A percentile compares a stretch with the other conserved stretches of the same genome.
Conservation (phyloP, 139 green algal species). For the Chlamydomonas schloesseri region DNA sequence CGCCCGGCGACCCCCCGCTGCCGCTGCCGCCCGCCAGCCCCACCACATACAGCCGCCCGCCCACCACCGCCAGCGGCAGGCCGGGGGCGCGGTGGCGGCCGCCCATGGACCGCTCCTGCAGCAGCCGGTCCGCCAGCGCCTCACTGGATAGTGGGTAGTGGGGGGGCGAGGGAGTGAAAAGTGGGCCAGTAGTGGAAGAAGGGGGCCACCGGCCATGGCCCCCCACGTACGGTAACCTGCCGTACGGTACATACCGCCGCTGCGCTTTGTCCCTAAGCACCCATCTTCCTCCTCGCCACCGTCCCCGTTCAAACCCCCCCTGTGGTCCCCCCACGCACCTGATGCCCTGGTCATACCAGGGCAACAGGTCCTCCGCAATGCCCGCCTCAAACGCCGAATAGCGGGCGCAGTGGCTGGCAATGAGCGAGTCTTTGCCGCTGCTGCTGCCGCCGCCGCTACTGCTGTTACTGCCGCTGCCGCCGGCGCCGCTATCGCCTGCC, state of each 20-base stretch:
- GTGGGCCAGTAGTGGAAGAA: too few species aligned
- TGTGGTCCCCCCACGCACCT: too few species aligned
- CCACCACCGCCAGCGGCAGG: not conserved
- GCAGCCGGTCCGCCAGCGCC: not conserved
- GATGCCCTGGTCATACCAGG: conserved; percentile 27
- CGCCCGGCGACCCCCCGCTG: too few species aligned
- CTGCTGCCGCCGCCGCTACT: too few species aligned
- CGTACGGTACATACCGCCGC: too few species aligned
- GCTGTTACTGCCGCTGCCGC: not conserved
- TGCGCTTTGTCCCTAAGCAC: too few species aligned
- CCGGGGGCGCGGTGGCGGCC: not conserved
- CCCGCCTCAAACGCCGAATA: conserved; percentile 2
- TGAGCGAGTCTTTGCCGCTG: not conserved
- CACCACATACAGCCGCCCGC: conserved; percentile 4
- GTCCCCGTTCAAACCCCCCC: too few species aligned
- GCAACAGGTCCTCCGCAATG: conserved; percentile 25
- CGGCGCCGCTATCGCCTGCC: not conserved
- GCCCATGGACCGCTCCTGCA: not conserved
- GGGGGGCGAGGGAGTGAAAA: too few species aligned
- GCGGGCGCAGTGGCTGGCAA: conserved; percentile 13
- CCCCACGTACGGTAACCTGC: too few species aligned
- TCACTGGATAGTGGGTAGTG: not conserved
- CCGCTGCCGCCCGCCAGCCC: not conserved
- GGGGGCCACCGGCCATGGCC: too few species aligned
- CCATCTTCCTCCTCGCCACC: too few species aligned